Conservation (phyloP, 441 rosid genomes). For the Corymbia citriodora region DNA sequence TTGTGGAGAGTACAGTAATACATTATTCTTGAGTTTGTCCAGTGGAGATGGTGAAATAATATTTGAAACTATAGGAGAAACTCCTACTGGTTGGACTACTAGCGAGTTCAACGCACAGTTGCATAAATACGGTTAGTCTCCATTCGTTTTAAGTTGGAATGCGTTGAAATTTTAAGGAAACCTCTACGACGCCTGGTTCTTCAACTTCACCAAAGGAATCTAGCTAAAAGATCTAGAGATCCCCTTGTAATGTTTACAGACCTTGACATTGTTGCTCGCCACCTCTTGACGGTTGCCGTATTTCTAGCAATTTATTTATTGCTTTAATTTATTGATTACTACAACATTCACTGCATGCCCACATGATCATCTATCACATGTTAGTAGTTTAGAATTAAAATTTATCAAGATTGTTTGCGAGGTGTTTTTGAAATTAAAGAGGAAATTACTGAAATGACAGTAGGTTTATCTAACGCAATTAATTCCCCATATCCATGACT, state of each 20-base stretch:
- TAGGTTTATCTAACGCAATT: not conserved
- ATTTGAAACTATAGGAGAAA: not conserved
- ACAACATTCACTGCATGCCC: rapidly evolving
- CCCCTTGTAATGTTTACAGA: not conserved
- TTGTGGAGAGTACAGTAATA: not conserved
- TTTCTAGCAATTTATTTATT: not conserved
- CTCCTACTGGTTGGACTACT: not conserved
- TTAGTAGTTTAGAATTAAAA: not conserved
- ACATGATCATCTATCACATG: not conserved
- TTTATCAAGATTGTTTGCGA: not conserved
- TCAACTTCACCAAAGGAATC: not conserved
- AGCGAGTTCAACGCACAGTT: not conserved
- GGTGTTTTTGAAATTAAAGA: not conserved
- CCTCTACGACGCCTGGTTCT: not conserved
- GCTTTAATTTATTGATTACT: not conserved
- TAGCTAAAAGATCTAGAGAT: not conserved
- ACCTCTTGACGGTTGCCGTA: not conserved
- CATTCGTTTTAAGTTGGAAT: not conserved
- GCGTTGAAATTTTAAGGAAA: not conserved
- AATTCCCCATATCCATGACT: not conserved
- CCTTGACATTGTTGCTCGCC: not conserved
- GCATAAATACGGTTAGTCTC: not conserved
- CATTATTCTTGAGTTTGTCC: not conserved
- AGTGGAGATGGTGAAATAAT: not conserved
- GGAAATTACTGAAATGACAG: not conserved